These are phyloP conservation scores for Geotrichum macrosporum DNA, from an alignment of 1,139 yeast species.

Conservation along the genomic window DNA sequence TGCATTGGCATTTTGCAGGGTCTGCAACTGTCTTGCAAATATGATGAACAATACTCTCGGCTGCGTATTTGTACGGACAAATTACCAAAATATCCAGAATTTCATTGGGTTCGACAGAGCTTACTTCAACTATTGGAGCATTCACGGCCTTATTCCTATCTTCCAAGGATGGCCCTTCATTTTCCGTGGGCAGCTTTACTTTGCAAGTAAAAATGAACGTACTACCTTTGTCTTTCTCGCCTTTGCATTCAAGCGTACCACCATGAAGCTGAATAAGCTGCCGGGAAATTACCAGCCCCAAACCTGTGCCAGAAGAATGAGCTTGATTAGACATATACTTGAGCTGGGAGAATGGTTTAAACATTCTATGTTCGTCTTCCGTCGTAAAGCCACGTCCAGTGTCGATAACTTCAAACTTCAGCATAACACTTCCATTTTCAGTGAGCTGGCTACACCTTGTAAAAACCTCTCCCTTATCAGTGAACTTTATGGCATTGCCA, in stretches of 20 bases:
- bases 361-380: conserved; percentile 54
- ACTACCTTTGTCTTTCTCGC: conserved; percentile 74
- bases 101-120: conserved; percentile 19
- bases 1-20: conserved; percentile 28
- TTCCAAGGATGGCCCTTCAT: conserved; percentile 30
- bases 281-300: conserved; percentile 79
- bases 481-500: conserved; percentile 81
- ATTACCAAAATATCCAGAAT: conserved; percentile 31
- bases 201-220: conserved; percentile 47
- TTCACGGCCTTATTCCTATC: conserved; percentile 24
- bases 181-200: conserved; percentile 33
- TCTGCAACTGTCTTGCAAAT: conserved; percentile 33
- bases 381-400: conserved; percentile 86
- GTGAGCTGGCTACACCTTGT: conserved; percentile 31
- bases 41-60: conserved; percentile 35
- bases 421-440: conserved; percentile 40
- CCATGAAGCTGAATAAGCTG: conserved; percentile 83
- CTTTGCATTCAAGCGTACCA: conserved; percentile 68
- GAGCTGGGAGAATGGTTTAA: conserved; percentile 91
- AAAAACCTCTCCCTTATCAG: conserved; percentile 64
- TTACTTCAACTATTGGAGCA: conserved; percentile 14
- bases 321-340: conserved; percentile 4
- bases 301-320: conserved; percentile 66
- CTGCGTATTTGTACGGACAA: conserved; percentile 34
- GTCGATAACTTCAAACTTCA: conserved; percentile 72